Conservation (phyloP, 257 asterid genomes). For the Paulownia fortunei region DNA sequence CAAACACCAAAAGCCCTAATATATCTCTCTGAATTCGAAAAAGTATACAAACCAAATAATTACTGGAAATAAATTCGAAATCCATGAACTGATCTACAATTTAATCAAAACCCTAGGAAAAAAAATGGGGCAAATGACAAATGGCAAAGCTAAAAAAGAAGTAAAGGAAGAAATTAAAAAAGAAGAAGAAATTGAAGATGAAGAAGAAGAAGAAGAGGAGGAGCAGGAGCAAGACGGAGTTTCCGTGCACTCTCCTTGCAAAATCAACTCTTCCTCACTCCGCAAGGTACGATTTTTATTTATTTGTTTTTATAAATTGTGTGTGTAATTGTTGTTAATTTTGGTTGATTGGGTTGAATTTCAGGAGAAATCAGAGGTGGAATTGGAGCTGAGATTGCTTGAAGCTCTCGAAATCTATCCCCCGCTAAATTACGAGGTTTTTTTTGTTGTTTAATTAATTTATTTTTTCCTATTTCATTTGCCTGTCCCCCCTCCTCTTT, state of each 20-base stretch:
- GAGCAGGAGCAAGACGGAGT: constrained; percentile 83
- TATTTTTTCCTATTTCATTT: neutral
- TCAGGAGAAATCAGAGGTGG: constrained; percentile 88
- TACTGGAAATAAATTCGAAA: constrained; percentile 20
- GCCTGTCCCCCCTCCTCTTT: no score
- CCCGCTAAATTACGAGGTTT: constrained; percentile 84
- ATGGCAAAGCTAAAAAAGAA: constrained; percentile 51
- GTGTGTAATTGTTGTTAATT: neutral
- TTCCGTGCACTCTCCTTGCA: constrained; percentile 95
- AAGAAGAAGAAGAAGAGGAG: constrained; percentile 39
- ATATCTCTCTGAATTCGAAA: neutral
- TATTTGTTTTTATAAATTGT: neutral
- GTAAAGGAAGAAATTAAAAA: constrained; percentile 46
- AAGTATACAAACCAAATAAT: neutral
- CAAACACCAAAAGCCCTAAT: constrained; percentile 36
- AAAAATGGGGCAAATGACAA: constrained; percentile 58
- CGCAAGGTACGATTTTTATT: constrained; percentile 47
- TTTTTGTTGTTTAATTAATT: neutral
- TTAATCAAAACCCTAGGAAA: neutral
- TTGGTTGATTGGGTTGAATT: constrained; percentile 19
- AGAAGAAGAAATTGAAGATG: constrained; percentile 44
- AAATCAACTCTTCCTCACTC: constrained; percentile 63
- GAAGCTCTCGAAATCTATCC: constrained; percentile 96
- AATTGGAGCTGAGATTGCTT: constrained; percentile 81
- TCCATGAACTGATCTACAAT: neutral